These are phyloP conservation scores for Achaetomiella virescens DNA, from an alignment of 495 filamentous ascomycete genomes.

Conservation along the genomic window DNA sequence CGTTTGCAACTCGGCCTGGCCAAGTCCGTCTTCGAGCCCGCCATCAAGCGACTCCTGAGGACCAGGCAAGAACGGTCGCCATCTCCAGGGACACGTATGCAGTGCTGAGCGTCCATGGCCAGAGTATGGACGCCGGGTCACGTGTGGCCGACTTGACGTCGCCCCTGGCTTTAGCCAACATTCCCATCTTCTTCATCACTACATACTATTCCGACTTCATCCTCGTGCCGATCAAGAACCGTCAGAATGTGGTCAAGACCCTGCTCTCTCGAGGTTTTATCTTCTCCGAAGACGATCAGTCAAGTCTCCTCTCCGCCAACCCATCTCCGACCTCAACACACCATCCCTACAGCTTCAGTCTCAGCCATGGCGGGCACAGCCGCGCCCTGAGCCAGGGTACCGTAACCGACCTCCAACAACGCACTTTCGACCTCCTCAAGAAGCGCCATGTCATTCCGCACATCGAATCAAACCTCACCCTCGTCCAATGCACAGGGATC, in stretches of 20 bases:
- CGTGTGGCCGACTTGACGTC: constrained; percentile 87
- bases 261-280: constrained; percentile 77
- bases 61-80: constrained; percentile 49
- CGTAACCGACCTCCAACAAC: constrained; percentile 73
- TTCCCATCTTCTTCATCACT: constrained; percentile 97
- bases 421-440: constrained; percentile 72
- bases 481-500: constrained; percentile 76
- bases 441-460: constrained; percentile 66
- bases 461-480: constrained; percentile 59
- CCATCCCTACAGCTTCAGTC: not conserved
- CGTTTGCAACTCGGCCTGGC: constrained; percentile 74
- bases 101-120: constrained; percentile 79
- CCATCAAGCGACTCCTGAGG: constrained; percentile 49
- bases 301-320: constrained; percentile 52
- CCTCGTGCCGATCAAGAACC: constrained; percentile 71
- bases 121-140: constrained; percentile 89
- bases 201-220: constrained; percentile 99
- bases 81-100: constrained; percentile 81
- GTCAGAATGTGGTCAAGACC: constrained; percentile 64
- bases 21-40: constrained; percentile 64
- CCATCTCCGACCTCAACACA: constrained; percentile 38
- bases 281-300: constrained; percentile 60
- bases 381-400: constrained; percentile 48
- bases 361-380: constrained; percentile 42
- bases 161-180: constrained; percentile 83